Percentiles rank a stretch among this genome's conserved stretches.
These are phyloP conservation scores for Metarhizium album DNA, from an alignment of 2,329 filamentous ascomycete species.

Conservation along the genomic window DNA sequence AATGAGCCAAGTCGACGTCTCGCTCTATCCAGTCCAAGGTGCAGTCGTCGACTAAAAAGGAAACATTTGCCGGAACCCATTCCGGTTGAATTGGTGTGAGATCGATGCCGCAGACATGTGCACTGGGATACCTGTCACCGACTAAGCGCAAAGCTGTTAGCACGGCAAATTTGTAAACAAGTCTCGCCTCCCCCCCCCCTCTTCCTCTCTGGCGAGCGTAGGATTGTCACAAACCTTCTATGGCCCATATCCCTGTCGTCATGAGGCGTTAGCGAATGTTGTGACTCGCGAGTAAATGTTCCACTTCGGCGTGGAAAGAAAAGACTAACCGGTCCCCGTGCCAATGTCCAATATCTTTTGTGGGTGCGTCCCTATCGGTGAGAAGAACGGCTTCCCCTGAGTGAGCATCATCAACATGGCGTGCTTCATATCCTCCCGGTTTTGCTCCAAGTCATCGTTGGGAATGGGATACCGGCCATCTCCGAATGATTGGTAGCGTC, in stretches of 20 bases:
- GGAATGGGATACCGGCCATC: constrained; percentile 25
- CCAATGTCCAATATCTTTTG: constrained; percentile 31
- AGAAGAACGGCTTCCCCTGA: constrained; percentile 26
- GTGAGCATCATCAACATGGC: constrained; percentile 24
- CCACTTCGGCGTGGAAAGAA: neutral
- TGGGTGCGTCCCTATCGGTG: constrained; percentile 26
- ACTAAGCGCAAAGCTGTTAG: neutral
- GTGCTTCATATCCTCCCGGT: constrained; percentile 29
- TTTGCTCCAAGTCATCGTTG: constrained; percentile 29
- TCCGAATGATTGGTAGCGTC: constrained; percentile 23
- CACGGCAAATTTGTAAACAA: constrained; percentile 14
- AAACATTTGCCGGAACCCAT: constrained; percentile 30
- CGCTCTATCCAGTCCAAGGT: constrained; percentile 20
- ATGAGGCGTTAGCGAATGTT: neutral
- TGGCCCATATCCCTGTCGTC: constrained; percentile 9
- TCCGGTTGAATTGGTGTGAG: constrained; percentile 29
- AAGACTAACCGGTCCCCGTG: constrained; percentile 14
- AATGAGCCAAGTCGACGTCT: constrained; percentile 20
- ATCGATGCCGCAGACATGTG: constrained; percentile 27
- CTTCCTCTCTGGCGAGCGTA: neutral
- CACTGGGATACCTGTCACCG: constrained; percentile 21
- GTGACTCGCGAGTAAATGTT: neutral
- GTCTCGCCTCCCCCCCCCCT: too few relatives aligned
- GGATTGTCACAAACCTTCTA: constrained; percentile 2
- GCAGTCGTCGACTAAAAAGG: constrained; percentile 26